Percentiles rank a stretch among this genome's conserved stretches.
These are phyloP conservation scores for Fusarium cicatricum DNA, from an alignment of 2,329 filamentous ascomycete species.

Conservation along the genomic window DNA sequence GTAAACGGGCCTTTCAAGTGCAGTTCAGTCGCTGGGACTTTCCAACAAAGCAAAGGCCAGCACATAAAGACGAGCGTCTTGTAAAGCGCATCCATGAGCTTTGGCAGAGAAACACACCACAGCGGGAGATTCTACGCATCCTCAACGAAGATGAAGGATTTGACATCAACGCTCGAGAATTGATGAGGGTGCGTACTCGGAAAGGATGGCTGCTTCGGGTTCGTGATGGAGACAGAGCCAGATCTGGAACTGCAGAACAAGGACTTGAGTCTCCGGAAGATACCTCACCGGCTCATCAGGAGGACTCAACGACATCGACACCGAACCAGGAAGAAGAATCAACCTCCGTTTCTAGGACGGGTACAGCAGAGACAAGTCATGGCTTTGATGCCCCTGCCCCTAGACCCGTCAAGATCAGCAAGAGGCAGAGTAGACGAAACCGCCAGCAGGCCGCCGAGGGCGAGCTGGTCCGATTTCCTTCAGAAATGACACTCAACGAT, in stretches of 20 bases:
- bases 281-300: constrained; percentile 7
- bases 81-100: constrained; percentile 76
- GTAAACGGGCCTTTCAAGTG: constrained; percentile 78
- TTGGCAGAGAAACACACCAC: constrained; percentile 77
- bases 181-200: constrained; percentile 73
- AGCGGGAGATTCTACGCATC: constrained; percentile 76
- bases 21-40: constrained; percentile 84
- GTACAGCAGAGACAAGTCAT: background rate
- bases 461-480: constrained; percentile 78
- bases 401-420: constrained; percentile 18
- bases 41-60: constrained; percentile 75
- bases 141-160: constrained; percentile 76
- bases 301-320: constrained; percentile 7
- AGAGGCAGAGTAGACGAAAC: constrained; percentile 71
- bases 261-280: constrained; percentile 18
- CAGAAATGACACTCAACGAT: constrained; percentile 83
- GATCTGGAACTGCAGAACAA: constrained; percentile 26
- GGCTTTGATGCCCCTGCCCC: background rate
- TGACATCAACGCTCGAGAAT: constrained; percentile 73
- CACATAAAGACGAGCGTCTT: constrained; percentile 73
- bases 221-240: constrained; percentile 64
- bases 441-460: constrained; percentile 73
- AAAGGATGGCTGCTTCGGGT: constrained; percentile 73
- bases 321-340: constrained; percentile 6
- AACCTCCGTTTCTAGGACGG: background rate